Evolutionary conservation across 1,284 basidiomycete genomes (phyloP).

Genomic region (Heterobasidion occidentale): DNA sequence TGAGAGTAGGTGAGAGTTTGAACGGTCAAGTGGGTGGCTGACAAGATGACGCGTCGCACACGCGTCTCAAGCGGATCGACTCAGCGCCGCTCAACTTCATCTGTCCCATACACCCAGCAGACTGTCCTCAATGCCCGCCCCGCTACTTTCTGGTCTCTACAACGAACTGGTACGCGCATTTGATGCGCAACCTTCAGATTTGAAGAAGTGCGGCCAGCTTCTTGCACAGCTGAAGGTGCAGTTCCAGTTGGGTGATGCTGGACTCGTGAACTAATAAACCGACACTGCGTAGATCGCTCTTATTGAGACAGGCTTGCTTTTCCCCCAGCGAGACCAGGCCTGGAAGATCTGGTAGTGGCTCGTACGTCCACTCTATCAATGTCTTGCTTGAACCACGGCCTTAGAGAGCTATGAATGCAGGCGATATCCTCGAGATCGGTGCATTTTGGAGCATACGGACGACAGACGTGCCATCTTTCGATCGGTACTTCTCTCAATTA

Average conservation of each 20-base stretch:
- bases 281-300: slow-evolving; percentile 53
- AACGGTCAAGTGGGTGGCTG: slow-evolving; percentile 17
- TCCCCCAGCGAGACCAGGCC: slow-evolving; percentile 48
- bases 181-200: slow-evolving; percentile 50
- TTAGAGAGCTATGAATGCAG: slow-evolving; percentile 27
- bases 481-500: slow-evolving; percentile 91
- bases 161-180: slow-evolving; percentile 57
- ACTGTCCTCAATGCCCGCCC: slow-evolving; percentile 34
- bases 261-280: background rate
- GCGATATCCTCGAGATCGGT: slow-evolving; percentile 93
- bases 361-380: slow-evolving; percentile 37
- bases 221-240: slow-evolving; percentile 69
- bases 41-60: slow-evolving; percentile 35
- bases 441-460: slow-evolving; percentile 89
- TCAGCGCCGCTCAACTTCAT: slow-evolving; percentile 5
- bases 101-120: background rate
- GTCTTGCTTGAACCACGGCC: background rate
- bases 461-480: slow-evolving; percentile 86
- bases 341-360: slow-evolving; percentile 59
- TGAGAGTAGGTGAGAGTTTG: slow-evolving; percentile 15
- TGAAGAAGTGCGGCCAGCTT: slow-evolving; percentile 53
- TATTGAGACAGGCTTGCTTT: slow-evolving; percentile 70
- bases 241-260: background rate
- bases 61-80: slow-evolving; percentile 37
- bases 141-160: slow-evolving; percentile 54